phyloP scores from a whole-genome alignment of 306 rosid genomes.

The Bauhinia variegata region DNA sequence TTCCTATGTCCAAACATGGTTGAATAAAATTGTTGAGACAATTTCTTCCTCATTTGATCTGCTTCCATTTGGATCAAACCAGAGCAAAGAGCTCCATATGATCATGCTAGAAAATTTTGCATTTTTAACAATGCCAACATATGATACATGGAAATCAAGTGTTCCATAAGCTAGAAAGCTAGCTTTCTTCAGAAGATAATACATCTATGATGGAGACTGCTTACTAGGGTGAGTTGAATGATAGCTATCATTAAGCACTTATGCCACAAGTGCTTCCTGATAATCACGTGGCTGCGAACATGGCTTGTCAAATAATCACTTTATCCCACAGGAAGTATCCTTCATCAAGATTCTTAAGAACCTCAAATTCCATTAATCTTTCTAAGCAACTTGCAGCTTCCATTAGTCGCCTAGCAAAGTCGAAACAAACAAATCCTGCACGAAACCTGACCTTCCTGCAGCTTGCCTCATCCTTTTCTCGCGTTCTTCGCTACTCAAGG shows the following conservation, averaged over 20 bases:
- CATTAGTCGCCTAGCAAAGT: slow-evolving; percentile 63
- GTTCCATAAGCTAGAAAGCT: slow-evolving; percentile 30
- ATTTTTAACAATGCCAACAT: no score
- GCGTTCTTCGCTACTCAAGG: slow-evolving; percentile 85
- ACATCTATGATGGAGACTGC: slow-evolving; percentile 39
- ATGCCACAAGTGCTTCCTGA: slow-evolving; percentile 27
- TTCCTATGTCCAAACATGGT: no score
- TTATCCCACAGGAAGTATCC: slow-evolving; percentile 43
- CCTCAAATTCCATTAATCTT: slow-evolving; percentile 41
- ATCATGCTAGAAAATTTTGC: no score
- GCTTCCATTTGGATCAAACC: no score
- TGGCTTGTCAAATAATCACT: slow-evolving; percentile 37
- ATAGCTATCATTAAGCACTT: slow-evolving; percentile 39
- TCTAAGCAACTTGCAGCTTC: slow-evolving; percentile 43
- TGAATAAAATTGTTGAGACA: no score
- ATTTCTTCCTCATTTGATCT: no score
- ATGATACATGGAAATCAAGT: slow-evolving; percentile 11
- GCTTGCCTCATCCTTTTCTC: slow-evolving; percentile 80
- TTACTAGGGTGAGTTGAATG: slow-evolving; percentile 41
- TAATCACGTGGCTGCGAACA: slow-evolving; percentile 31
- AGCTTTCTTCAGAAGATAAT: slow-evolving; percentile 33
- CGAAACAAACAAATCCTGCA: slow-evolving; percentile 82
- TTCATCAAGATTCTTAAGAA: slow-evolving; percentile 42
- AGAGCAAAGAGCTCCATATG: no score
- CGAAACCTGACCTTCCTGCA: slow-evolving; percentile 82